These are phyloP conservation scores for Echium plantagineum DNA, from an alignment of 257 asterid genomes.

Conservation along the genomic window DNA sequence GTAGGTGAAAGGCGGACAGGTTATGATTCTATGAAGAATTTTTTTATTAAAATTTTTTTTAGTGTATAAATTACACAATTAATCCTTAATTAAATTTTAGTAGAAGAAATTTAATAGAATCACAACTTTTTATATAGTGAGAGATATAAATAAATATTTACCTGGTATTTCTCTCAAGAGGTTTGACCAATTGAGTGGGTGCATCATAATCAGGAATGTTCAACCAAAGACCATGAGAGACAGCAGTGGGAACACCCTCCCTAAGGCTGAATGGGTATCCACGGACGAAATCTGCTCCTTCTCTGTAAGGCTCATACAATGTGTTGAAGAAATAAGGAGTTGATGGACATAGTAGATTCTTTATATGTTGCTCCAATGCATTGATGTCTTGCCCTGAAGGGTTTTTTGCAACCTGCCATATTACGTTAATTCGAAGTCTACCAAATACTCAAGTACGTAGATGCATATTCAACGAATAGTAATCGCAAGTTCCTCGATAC, in stretches of 20 bases:
- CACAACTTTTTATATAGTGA: too few species aligned
- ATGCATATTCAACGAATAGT: too few species aligned
- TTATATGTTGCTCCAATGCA: constrained; percentile 72
- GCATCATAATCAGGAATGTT: constrained; percentile 93
- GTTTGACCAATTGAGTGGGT: constrained; percentile 92
- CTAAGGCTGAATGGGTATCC: constrained; percentile 93
- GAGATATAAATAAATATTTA: too few species aligned
- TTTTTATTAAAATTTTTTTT: too few species aligned
- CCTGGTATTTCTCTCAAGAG: constrained; percentile 68
- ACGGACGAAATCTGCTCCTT: constrained; percentile 81
- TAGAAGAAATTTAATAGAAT: too few species aligned
- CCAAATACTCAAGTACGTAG: too few species aligned
- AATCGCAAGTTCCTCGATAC: too few species aligned
- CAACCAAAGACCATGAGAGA: constrained; percentile 85
- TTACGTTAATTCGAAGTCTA: too few species aligned
- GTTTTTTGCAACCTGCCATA: constrained; percentile 68
- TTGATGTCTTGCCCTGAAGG: constrained; percentile 63
- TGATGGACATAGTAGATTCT: constrained; percentile 70
- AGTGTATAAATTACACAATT: too few species aligned
- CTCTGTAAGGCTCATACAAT: constrained; percentile 68
- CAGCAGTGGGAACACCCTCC: constrained; percentile 80
- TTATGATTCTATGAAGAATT: too few species aligned
- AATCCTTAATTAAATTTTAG: too few species aligned
- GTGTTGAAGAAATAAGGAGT: constrained; percentile 91
- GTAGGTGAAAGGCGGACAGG: too few species aligned